Conservation (phyloP, 2,329 filamentous ascomycete species). For the Sporothrix euskadiensis region DNA sequence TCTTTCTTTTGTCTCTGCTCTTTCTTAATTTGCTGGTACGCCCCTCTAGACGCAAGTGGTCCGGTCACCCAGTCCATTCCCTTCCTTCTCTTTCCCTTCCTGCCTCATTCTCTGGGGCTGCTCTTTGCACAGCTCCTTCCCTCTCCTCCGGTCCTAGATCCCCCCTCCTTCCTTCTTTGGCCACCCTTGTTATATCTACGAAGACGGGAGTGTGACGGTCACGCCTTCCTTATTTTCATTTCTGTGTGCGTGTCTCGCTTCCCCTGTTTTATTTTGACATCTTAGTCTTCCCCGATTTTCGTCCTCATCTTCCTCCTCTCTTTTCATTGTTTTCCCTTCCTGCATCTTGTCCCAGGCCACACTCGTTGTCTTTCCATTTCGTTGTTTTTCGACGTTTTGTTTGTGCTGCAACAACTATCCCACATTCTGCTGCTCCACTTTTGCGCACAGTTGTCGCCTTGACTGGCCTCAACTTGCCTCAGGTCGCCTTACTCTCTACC, state of each 20-base stretch:
- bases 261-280: slow-evolving; percentile 9
- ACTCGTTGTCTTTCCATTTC: background rate
- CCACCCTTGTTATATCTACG: slow-evolving; percentile 3
- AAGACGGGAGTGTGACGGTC: background rate
- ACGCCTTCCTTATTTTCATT: background rate
- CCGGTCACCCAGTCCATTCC: background rate
- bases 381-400: background rate
- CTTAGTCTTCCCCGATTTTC: background rate
- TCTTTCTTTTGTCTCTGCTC: background rate
- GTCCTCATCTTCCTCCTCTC: background rate
- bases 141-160: background rate
- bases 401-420: background rate
- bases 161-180: slow-evolving; percentile 18
- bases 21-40: background rate
- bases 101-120: background rate
- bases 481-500: slow-evolving; percentile 9
- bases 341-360: background rate
- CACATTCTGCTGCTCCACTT: background rate
- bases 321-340: background rate
- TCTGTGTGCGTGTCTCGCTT: background rate
- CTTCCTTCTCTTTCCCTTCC: background rate
- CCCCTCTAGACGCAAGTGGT: background rate
- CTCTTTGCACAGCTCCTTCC: background rate
- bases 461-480: background rate
- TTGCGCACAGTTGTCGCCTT: slow-evolving; percentile 2